phyloP scores from a whole-genome alignment of 805 yeast species.

The Wickerhamomyces queroliae region DNA sequence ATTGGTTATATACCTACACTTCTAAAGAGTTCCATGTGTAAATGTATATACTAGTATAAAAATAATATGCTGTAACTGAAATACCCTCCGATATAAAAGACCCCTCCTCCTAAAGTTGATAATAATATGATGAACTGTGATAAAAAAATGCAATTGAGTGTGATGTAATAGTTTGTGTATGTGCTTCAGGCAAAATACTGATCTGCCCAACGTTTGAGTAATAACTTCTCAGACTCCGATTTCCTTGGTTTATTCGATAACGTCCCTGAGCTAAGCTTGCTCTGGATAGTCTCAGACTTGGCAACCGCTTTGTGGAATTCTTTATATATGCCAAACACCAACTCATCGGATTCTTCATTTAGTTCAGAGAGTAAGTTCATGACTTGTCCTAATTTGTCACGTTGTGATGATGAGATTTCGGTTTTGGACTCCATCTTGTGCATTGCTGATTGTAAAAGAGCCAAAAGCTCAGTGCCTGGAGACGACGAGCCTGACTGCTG shows the following conservation, averaged over 20 bases:
- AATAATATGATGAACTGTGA: too few species aligned
- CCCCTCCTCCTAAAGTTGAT: too few species aligned
- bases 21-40: too few species aligned
- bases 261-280: background rate
- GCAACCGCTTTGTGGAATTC: background rate
- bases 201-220: conserved; percentile 45
- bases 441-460: background rate
- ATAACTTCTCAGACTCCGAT: conserved; percentile 33
- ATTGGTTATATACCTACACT: too few species aligned
- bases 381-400: background rate
- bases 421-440: background rate
- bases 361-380: background rate
- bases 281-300: background rate
- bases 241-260: conserved; percentile 8
- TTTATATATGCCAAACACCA: background rate
- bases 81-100: too few species aligned
- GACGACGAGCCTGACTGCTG: background rate
- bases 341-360: background rate
- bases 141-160: too few species aligned
- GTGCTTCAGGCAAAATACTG: conserved; percentile 16
- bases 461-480: background rate
- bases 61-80: too few species aligned
- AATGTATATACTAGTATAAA: too few species aligned
- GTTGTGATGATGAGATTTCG: background rate
- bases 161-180: too few species aligned